Percentiles rank a stretch among this genome's conserved stretches.
Conservation (phyloP, 139 green algal genomes). For the Zygnema cylindricum region DNA sequence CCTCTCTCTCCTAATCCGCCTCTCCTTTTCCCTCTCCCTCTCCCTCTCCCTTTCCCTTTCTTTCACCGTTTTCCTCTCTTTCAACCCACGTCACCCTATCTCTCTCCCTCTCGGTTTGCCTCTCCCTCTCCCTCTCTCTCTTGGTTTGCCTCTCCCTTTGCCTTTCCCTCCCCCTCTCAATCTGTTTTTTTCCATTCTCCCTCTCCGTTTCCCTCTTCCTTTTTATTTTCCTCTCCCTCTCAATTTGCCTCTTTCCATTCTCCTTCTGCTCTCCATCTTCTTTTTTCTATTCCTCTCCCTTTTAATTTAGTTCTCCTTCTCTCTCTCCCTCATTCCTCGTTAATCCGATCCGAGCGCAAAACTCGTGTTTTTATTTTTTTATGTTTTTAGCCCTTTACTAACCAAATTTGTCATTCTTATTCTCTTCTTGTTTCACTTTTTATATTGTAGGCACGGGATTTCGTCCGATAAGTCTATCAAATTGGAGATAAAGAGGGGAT, state of each 20-base stretch:
- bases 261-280: neutral
- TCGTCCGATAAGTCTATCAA: too few relatives aligned
- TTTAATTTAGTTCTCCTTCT: neutral
- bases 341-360: too few relatives aligned
- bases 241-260: neutral
- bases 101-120: neutral
- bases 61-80: neutral
- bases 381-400: too few relatives aligned
- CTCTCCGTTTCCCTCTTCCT: neutral
- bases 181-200: neutral
- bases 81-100: neutral
- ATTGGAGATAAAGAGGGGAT: too few relatives aligned
- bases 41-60: too few relatives aligned
- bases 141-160: neutral
- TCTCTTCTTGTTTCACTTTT: too few relatives aligned
- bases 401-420: too few relatives aligned
- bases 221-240: neutral
- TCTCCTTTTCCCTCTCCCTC: neutral
- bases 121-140: too few relatives aligned
- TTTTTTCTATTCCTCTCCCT: neutral
- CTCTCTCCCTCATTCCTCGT: too few relatives aligned
- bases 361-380: too few relatives aligned
- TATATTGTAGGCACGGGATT: too few relatives aligned
- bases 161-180: neutral
- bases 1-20: conserved; percentile 12